A percentile compares a stretch with the other conserved stretches of the same genome.
Evolutionary conservation across 345 rosid genomes (phyloP).

Genomic region (Eutrema heterophyllum): DNA sequence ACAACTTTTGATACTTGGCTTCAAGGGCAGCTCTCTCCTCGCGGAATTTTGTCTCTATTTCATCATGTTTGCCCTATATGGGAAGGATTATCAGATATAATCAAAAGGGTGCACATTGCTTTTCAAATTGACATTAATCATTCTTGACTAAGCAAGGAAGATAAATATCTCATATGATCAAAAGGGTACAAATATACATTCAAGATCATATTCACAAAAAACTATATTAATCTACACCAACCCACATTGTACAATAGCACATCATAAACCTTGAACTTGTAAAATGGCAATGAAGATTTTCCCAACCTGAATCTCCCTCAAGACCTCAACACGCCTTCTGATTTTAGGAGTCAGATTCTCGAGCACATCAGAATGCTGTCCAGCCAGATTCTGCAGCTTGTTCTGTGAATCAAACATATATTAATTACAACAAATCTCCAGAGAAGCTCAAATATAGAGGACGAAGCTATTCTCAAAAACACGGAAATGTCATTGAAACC

Average conservation of each 20-base stretch:
- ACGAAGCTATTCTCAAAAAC: not conserved
- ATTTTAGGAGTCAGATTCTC: constrained; percentile 68
- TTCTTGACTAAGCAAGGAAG: not conserved
- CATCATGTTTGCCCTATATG: constrained; percentile 75
- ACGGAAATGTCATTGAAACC: not conserved
- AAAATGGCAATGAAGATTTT: not conserved
- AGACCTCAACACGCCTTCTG: constrained; percentile 86
- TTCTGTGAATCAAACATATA: constrained; percentile 37
- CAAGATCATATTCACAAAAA: not conserved
- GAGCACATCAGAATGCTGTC: constrained; percentile 62
- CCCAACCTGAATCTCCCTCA: constrained; percentile 77
- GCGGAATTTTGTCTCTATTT: constrained; percentile 65
- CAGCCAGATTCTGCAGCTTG: constrained; percentile 79
- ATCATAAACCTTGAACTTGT: not conserved
- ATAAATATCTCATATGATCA: not conserved
- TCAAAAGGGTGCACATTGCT: not conserved
- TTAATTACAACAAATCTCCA: not conserved
- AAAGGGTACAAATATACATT: not conserved
- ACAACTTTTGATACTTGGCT: constrained; percentile 80
- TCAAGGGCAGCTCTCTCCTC: constrained; percentile 90
- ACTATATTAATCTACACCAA: not conserved
- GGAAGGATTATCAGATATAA: not conserved
- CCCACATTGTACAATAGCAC: not conserved
- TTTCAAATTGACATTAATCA: not conserved
- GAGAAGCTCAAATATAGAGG: not conserved